phyloP scores from a whole-genome alignment of 257 asterid species.

The Solanum tarapatanum region DNA sequence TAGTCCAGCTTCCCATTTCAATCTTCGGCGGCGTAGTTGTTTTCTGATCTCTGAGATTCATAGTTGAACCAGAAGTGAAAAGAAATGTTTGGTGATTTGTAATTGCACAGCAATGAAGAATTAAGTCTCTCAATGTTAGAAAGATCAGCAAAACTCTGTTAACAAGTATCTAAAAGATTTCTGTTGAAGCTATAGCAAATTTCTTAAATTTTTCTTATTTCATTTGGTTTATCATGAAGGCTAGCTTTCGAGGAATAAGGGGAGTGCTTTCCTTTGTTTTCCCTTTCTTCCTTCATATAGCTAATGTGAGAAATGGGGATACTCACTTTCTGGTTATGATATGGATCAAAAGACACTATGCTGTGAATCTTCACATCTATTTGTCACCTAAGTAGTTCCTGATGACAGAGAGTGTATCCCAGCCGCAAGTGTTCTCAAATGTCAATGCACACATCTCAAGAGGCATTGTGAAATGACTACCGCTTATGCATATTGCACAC shows the following conservation, averaged over 20 bases:
- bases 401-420: not conserved
- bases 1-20: conserved; percentile 57
- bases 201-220: not conserved
- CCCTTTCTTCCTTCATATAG: not conserved
- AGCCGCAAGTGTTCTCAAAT: not conserved
- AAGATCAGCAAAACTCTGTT: not conserved
- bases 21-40: conserved; percentile 23
- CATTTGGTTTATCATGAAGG: not conserved
- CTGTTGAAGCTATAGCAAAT: not conserved
- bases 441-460: not conserved
- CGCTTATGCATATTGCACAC: not conserved
- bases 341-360: not conserved
- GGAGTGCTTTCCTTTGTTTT: not conserved
- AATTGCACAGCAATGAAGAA: not conserved
- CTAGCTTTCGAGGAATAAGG: not conserved
- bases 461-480: not conserved
- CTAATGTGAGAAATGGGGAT: not conserved
- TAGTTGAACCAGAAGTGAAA: conserved; percentile 18
- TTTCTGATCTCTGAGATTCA: conserved; percentile 21
- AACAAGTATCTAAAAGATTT: not conserved
- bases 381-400: not conserved
- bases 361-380: not conserved
- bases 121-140: not conserved
- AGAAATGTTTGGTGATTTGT: not conserved
- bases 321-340: not conserved